A percentile compares a stretch with the other conserved stretches of the same genome.
Conservation (phyloP, 2,329 filamentous ascomycete genomes). For the Zymoseptoria brevis region DNA sequence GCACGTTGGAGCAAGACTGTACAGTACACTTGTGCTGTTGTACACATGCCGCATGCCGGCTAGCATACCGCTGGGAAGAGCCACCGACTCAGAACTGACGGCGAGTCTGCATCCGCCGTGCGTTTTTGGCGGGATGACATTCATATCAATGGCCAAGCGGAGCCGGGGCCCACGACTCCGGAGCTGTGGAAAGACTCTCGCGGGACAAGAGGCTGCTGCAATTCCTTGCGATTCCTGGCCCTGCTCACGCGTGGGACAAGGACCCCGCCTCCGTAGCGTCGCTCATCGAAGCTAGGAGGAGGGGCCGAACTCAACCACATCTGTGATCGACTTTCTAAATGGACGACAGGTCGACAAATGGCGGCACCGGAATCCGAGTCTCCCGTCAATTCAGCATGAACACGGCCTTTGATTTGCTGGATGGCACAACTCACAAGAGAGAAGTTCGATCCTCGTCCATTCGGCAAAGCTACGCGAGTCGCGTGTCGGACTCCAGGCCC, state of each 20-base stretch:
- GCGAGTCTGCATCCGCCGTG: background rate
- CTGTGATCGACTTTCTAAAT: background rate
- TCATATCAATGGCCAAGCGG: background rate
- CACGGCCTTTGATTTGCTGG: background rate
- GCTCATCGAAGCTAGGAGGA: background rate
- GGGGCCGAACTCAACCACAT: background rate
- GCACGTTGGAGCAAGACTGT: background rate
- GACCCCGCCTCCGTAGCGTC: background rate
- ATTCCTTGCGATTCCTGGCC: too few relatives aligned
- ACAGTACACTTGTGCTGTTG: background rate
- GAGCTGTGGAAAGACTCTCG: background rate
- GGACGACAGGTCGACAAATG: background rate
- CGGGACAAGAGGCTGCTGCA: background rate
- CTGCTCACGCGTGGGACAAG: background rate
- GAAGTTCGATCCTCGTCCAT: background rate
- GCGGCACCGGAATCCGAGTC: background rate
- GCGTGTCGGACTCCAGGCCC: background rate
- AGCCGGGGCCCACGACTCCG: background rate
- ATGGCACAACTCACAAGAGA: background rate
- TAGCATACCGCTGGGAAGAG: background rate
- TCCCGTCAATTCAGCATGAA: background rate
- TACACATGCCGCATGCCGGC: background rate
- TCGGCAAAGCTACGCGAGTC: background rate
- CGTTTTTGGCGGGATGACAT: background rate
- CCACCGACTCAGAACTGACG: background rate